Evolutionary conservation across 108 stramenopile species (phyloP).

Genomic region (Schizochytrium sp.): DNA sequence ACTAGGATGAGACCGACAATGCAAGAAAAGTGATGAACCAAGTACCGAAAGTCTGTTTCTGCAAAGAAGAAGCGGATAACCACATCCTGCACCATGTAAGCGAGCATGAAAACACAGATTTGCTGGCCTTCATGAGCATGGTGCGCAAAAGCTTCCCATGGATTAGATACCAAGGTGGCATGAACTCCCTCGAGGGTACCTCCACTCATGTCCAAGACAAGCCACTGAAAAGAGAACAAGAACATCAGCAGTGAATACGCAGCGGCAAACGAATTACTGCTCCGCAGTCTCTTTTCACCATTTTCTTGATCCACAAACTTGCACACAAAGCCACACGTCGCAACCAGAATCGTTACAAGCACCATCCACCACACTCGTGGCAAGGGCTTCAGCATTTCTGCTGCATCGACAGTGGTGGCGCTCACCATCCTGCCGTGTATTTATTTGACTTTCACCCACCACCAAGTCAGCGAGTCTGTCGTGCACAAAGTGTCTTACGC

Average conservation of each 20-base stretch:
- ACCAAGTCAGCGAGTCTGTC: too few species aligned
- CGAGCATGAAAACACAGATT: conserved; percentile 44
- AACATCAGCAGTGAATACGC: conserved; percentile 33
- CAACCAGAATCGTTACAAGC: background rate
- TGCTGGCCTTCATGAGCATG: background rate
- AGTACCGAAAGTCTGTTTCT: background rate
- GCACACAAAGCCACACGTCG: background rate
- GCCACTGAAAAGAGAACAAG: conserved; percentile 4
- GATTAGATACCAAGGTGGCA: background rate
- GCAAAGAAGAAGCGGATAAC: background rate
- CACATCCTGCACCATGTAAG: conserved; percentile 40
- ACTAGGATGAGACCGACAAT: background rate
- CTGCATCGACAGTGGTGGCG: too few species aligned
- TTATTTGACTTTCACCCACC: too few species aligned
- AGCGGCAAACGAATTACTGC: conserved; percentile 33
- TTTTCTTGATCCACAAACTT: background rate
- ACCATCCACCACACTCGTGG: background rate
- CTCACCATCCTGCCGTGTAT: too few species aligned
- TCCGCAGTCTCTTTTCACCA: background rate
- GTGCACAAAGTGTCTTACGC: too few species aligned
- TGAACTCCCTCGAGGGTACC: background rate
- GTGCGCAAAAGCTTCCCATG: background rate
- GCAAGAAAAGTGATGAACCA: conserved; percentile 51
- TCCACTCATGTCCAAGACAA: conserved; percentile 5
- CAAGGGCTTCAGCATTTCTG: too few species aligned